Evolutionary conservation across 768 basidiomycete genomes (phyloP).

Genomic region (Trametes sanguinea): DNA sequence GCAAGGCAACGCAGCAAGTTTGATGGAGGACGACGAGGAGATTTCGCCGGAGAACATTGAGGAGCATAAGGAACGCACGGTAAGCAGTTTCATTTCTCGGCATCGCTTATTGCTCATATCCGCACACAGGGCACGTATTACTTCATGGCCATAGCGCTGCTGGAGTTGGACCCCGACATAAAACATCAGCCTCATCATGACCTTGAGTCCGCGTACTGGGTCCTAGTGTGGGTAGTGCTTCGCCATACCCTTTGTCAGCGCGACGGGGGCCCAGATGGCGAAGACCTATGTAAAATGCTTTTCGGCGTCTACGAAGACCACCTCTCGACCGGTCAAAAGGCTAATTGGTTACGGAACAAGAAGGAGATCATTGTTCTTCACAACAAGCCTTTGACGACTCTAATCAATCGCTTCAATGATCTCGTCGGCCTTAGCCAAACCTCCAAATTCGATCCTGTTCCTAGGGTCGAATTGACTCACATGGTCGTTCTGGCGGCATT

Average conservation of each 20-base stretch:
- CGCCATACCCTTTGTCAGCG: not conserved
- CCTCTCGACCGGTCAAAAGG: not conserved
- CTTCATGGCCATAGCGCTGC: conserved; percentile 7
- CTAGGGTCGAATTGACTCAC: not conserved
- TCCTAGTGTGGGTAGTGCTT: conserved; percentile 12
- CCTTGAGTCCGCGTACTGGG: conserved; percentile 20
- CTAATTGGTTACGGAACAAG: not conserved
- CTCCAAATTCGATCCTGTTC: not conserved
- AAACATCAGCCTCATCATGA: conserved; percentile 4
- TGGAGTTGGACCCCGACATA: not conserved
- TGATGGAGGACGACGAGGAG: not conserved
- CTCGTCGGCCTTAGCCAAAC: not conserved
- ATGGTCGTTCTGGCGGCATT: not conserved
- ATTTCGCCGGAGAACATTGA: no score
- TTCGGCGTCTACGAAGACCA: not conserved
- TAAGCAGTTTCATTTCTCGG: not conserved
- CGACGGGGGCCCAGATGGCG: not conserved
- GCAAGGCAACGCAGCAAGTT: not conserved
- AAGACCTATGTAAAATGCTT: not conserved
- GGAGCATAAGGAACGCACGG: not conserved
- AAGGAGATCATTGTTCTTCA: not conserved
- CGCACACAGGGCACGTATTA: not conserved
- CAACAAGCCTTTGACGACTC: not conserved
- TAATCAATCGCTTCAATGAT: not conserved
- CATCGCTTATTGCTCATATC: not conserved